phyloP scores from a whole-genome alignment of 441 rosid species.

The Oxalis stricta region DNA sequence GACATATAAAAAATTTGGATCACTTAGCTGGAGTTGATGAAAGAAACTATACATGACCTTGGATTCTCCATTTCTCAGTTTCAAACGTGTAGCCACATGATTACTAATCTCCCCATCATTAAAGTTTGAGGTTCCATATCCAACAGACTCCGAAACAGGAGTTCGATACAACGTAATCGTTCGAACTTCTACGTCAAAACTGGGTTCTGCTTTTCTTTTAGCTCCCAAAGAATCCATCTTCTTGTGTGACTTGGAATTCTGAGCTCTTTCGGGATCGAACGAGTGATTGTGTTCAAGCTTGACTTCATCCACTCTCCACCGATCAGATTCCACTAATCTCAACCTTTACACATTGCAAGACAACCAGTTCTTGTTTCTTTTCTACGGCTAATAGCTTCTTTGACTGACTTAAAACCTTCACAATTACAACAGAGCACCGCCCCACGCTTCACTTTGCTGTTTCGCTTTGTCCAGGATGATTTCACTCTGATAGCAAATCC shows the following conservation, averaged over 20 bases:
- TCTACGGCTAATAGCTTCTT: constrained; percentile 57
- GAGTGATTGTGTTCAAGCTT: constrained; percentile 76
- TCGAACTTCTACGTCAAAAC: constrained; percentile 50
- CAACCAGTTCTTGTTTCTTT: constrained; percentile 89
- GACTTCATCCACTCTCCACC: constrained; percentile 82
- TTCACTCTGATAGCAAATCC: constrained; percentile 83
- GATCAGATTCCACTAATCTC: constrained; percentile 47
- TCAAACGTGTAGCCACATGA: constrained; percentile 26
- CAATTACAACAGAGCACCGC: constrained; percentile 93
- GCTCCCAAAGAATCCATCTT: constrained; percentile 37
- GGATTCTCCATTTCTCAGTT: constrained; percentile 43
- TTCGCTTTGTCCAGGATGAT: constrained; percentile 91
- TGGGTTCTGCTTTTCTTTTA: constrained; percentile 36
- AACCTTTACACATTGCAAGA: constrained; percentile 77
- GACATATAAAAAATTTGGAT: constrained; percentile 69
- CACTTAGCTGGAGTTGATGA: constrained; percentile 41
- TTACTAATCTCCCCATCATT: constrained; percentile 29
- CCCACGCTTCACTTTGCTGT: constrained; percentile 97
- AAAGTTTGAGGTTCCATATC: constrained; percentile 31
- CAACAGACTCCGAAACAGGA: constrained; percentile 24
- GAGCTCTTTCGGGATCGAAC: constrained; percentile 64
- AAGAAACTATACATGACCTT: constrained; percentile 42
- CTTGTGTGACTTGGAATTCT: constrained; percentile 81
- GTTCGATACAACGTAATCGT: constrained; percentile 63
- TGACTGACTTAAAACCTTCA: constrained; percentile 75